Conservation (phyloP, 2,329 filamentous ascomycete genomes). For the Emergomyces pasteurianus region DNA sequence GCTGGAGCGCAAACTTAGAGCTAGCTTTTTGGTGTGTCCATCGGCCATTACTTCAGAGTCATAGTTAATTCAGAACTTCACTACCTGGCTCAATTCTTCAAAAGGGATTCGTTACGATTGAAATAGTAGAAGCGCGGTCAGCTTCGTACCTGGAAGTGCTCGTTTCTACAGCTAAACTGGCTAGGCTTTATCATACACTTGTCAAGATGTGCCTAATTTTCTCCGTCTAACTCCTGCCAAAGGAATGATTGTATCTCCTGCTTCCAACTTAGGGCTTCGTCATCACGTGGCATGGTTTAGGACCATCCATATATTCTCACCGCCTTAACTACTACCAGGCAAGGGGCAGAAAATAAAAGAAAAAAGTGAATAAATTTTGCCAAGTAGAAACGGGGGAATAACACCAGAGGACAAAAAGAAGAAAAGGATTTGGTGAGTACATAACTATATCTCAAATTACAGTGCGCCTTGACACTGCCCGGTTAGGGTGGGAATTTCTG, state of each 20-base stretch:
- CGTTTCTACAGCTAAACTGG: too few species aligned
- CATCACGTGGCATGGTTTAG: not conserved
- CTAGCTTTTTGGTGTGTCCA: not conserved
- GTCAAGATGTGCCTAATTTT: not conserved
- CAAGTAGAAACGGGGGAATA: not conserved
- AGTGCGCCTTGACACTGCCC: not conserved
- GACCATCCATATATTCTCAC: not conserved
- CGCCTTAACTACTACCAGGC: not conserved
- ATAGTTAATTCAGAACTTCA: not conserved
- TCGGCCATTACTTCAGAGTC: not conserved
- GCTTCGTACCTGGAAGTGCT: too few species aligned
- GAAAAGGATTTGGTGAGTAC: not conserved
- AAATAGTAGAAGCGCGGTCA: not conserved
- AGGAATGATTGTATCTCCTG: not conserved
- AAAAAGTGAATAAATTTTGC: not conserved
- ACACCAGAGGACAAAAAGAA: not conserved
- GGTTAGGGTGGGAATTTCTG: too few species aligned
- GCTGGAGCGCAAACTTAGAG: not conserved
- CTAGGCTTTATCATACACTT: too few species aligned
- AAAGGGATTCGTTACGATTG: not conserved
- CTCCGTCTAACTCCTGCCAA: not conserved
- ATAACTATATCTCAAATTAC: not conserved
- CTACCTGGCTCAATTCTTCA: not conserved
- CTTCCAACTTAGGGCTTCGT: not conserved
- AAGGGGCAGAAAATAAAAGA: not conserved